Conservation (phyloP, 73 alveolate genomes). For the Stentor coeruleus region DNA sequence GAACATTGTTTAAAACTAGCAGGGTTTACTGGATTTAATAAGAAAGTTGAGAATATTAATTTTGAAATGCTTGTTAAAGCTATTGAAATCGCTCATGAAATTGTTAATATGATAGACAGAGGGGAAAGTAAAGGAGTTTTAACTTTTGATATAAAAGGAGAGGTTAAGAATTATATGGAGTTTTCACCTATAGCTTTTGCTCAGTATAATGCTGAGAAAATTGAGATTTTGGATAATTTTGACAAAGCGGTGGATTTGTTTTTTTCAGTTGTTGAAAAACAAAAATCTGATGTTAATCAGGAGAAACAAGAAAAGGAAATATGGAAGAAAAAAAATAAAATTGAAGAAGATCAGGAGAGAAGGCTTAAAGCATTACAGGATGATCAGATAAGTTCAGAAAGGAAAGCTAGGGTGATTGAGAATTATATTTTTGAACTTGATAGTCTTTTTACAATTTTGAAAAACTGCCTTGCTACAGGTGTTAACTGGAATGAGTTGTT, state of each 20-base stretch:
- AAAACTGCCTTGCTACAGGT: constrained; percentile 57
- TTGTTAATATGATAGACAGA: constrained; percentile 34
- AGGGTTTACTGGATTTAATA: constrained; percentile 48
- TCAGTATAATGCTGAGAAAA: constrained; percentile 41
- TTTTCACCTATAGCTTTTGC: constrained; percentile 57
- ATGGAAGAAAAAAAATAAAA: constrained; percentile 73
- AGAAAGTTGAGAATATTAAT: constrained; percentile 34
- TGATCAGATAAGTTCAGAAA: constrained; percentile 63
- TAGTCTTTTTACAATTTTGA: constrained; percentile 64
- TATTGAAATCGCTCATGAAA: constrained; percentile 46
- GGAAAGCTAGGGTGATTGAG: constrained; percentile 71
- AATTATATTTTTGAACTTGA: constrained; percentile 58
- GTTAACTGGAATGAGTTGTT: constrained; percentile 73
- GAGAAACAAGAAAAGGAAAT: constrained; percentile 39
- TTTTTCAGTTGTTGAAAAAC: constrained; percentile 12
- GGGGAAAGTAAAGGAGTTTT: constrained; percentile 44
- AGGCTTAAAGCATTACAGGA: constrained; percentile 62
- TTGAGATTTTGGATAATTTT: constrained; percentile 23
- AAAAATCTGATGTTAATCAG: background rate
- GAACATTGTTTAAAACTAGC: constrained; percentile 58
- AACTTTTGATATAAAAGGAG: constrained; percentile 36
- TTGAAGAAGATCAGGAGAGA: constrained; percentile 69
- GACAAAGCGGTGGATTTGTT: constrained; percentile 25
- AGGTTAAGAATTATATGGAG: constrained; percentile 40
- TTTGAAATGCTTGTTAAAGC: constrained; percentile 47